These are phyloP conservation scores for Millerago galiae DNA, from an alignment of 805 yeast species.

Conservation along the genomic window DNA sequence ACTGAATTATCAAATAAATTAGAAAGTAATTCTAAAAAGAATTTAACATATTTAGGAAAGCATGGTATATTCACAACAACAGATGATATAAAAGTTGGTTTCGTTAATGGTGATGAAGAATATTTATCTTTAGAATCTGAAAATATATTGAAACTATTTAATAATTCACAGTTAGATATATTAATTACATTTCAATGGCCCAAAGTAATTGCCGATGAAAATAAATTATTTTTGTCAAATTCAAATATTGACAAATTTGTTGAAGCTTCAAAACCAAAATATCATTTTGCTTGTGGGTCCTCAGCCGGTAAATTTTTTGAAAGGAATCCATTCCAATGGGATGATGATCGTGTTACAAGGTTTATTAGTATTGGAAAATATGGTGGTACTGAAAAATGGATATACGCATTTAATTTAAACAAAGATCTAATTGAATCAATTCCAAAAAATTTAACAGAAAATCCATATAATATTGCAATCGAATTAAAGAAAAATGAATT, in stretches of 20 bases:
- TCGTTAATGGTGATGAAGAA: conserved; percentile 28
- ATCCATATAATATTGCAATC: conserved; percentile 25
- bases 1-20: conserved; percentile 10
- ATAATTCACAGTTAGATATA: conserved; percentile 39
- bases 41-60: conserved; percentile 17
- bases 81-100: conserved; percentile 44
- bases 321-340: conserved; percentile 54
- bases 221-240: conserved; percentile 40
- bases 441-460: conserved; percentile 20
- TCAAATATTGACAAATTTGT: conserved; percentile 41
- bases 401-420: conserved; percentile 59
- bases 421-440: conserved; percentile 24
- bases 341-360: conserved; percentile 41
- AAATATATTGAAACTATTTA: conserved; percentile 17
- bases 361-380: conserved; percentile 60
- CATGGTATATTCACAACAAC: conserved; percentile 33
- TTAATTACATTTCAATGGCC: conserved; percentile 62
- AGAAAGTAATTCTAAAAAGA: neutral
- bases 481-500: conserved; percentile 1
- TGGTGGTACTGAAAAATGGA: conserved; percentile 58
- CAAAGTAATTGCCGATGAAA: conserved; percentile 37
- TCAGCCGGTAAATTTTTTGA: conserved; percentile 45
- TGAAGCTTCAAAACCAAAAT: conserved; percentile 46
- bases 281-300: conserved; percentile 57
- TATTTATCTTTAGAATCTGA: conserved; percentile 20